These are phyloP conservation scores for Ophiostoma sp. DNA, from an alignment of 2,329 filamentous ascomycete species.

Conservation along the genomic window DNA sequence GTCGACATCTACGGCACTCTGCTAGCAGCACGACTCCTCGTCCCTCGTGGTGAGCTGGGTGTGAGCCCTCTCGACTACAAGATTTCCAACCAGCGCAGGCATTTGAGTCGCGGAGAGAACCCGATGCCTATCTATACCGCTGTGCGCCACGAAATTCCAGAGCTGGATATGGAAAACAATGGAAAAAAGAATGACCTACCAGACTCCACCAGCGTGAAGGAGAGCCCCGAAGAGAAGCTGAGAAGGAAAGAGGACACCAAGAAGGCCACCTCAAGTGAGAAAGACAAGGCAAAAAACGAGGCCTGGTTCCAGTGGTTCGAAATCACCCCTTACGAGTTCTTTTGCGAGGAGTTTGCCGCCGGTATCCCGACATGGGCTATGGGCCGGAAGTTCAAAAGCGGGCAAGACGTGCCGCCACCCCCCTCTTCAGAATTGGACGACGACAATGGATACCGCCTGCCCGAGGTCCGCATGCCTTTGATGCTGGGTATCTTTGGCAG, in stretches of 20 bases:
- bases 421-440: slow-evolving; percentile 45
- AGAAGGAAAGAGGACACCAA: slow-evolving; percentile 25
- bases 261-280: slow-evolving; percentile 39
- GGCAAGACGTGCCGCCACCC: slow-evolving; percentile 54
- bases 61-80: slow-evolving; percentile 79
- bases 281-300: slow-evolving; percentile 54
- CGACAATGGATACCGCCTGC: slow-evolving; percentile 51
- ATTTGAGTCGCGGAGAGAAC: slow-evolving; percentile 69
- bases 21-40: slow-evolving; percentile 74
- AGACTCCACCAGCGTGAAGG: slow-evolving; percentile 21
- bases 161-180: slow-evolving; percentile 39
- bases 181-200: slow-evolving; percentile 30
- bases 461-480: slow-evolving; percentile 76
- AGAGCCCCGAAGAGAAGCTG: background rate
- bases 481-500: slow-evolving; percentile 94
- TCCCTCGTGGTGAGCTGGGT: slow-evolving; percentile 76
- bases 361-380: slow-evolving; percentile 95
- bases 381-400: slow-evolving; percentile 73
- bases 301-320: slow-evolving; percentile 99
- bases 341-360: slow-evolving; percentile 84
- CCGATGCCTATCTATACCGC: slow-evolving; percentile 94
- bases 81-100: slow-evolving; percentile 76
- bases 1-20: slow-evolving; percentile 91
- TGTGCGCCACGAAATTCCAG: slow-evolving; percentile 89
- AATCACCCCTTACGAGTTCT: slow-evolving; percentile 89